Conservation (phyloP, 345 rosid species). For the Abelmoschus esculentus region DNA sequence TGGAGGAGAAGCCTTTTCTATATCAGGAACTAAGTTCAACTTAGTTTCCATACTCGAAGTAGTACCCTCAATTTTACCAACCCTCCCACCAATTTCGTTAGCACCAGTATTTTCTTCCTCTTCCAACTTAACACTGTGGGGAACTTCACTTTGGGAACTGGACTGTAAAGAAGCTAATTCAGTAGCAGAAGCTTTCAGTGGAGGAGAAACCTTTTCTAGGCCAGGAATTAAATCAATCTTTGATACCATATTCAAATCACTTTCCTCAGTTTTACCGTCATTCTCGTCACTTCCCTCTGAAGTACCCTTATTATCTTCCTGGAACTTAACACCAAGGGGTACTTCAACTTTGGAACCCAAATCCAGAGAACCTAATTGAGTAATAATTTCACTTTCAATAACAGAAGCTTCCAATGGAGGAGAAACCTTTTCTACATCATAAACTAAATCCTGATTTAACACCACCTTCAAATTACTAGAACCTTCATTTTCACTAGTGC, state of each 20-base stretch:
- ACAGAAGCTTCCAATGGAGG: slow-evolving; percentile 4
- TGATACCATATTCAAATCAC: slow-evolving; percentile 2
- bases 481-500: not conserved
- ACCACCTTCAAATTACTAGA: not conserved
- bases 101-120: slow-evolving; percentile 4
- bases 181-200: not conserved
- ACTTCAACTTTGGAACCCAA: slow-evolving; percentile 7
- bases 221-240: slow-evolving; percentile 3
- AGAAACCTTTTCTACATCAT: slow-evolving; percentile 10
- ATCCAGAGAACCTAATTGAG: slow-evolving; percentile 13
- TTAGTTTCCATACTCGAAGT: not conserved
- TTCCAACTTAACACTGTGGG: not conserved
- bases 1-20: not conserved
- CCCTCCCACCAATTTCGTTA: slow-evolving; percentile 10
- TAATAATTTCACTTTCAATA: slow-evolving; percentile 13
- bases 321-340: not conserved
- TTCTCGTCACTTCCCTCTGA: not conserved
- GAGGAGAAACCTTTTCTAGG: slow-evolving; percentile 8
- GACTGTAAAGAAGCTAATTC: slow-evolving; percentile 16
- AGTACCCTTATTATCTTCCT: not conserved
- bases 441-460: not conserved
- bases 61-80: slow-evolving; percentile 1
- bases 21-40: not conserved
- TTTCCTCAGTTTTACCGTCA: not conserved
- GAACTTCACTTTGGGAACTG: slow-evolving; percentile 3